These are phyloP conservation scores for Phialophora tarda DNA, from an alignment of 2,329 filamentous ascomycete genomes.

Conservation along the genomic window DNA sequence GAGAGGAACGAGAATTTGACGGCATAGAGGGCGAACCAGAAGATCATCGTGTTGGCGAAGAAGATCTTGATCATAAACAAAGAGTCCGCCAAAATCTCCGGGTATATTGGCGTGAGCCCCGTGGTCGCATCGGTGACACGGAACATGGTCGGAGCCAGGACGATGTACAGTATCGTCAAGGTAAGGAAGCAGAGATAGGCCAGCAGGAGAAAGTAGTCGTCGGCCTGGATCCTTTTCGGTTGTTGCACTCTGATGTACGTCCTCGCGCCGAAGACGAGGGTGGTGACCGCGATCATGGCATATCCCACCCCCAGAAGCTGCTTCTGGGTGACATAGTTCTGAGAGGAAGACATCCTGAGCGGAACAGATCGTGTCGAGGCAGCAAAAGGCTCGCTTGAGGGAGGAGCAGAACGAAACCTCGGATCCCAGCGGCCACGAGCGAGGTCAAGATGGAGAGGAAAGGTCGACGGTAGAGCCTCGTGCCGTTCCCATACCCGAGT, in stretches of 20 bases:
- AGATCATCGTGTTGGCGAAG: constrained; percentile 48
- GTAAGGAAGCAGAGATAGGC: constrained; percentile 42
- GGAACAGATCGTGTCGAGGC: background rate
- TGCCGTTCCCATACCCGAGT: background rate
- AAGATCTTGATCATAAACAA: constrained; percentile 46
- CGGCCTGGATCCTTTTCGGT: constrained; percentile 38
- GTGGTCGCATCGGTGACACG: constrained; percentile 41
- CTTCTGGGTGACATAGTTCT: constrained; percentile 25
- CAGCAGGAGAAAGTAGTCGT: constrained; percentile 42
- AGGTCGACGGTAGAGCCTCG: background rate
- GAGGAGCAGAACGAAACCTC: background rate
- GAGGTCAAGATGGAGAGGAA: background rate
- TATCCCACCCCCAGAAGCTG: constrained; percentile 26
- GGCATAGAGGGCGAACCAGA: constrained; percentile 47
- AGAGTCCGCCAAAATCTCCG: constrained; percentile 43
- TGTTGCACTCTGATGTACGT: constrained; percentile 32
- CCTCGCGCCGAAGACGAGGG: constrained; percentile 31
- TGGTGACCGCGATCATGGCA: constrained; percentile 37
- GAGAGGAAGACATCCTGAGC: constrained; percentile 22
- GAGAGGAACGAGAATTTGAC: constrained; percentile 50
- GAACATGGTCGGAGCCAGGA: constrained; percentile 44
- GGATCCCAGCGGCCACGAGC: background rate
- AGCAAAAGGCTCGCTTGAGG: background rate
- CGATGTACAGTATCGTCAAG: constrained; percentile 45
- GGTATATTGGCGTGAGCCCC: constrained; percentile 41